phyloP scores from a whole-genome alignment of 2,329 filamentous ascomycete species.

The Cladosporium sphaerospermum region DNA sequence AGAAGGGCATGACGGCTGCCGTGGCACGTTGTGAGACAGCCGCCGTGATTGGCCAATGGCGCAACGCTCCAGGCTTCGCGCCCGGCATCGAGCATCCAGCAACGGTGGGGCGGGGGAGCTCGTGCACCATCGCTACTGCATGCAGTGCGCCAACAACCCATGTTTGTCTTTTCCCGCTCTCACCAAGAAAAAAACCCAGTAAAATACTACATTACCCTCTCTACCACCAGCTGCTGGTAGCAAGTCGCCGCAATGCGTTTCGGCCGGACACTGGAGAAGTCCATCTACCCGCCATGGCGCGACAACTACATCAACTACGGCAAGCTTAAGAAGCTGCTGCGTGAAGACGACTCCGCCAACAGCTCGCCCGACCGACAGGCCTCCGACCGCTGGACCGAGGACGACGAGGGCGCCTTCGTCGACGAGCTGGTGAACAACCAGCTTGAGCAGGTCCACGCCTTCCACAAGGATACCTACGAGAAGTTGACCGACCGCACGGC shows the following conservation, averaged over 20 bases:
- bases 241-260: conserved; percentile 66
- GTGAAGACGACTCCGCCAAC: conserved; percentile 59
- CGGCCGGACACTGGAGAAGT: conserved; percentile 75
- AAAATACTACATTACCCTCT: not conserved
- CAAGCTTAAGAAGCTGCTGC: conserved; percentile 83
- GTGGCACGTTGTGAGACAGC: not conserved
- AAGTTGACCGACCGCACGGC: conserved; percentile 74
- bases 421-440: conserved; percentile 92
- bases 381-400: conserved; percentile 74
- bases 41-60: conserved; percentile 2
- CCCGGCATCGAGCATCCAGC: not conserved
- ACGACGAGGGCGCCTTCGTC: conserved; percentile 89
- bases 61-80: not conserved
- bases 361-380: conserved; percentile 35
- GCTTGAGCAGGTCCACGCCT: conserved; percentile 87
- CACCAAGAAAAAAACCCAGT: not conserved
- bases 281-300: conserved; percentile 81
- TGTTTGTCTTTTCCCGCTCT: conserved; percentile 1
- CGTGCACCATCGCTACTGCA: not conserved
- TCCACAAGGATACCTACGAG: conserved; percentile 76
- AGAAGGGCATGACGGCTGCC: not conserved
- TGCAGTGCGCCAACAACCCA: not conserved
- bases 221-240: not conserved
- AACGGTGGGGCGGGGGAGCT: conserved; percentile 5
- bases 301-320: conserved; percentile 92